phyloP scores from a whole-genome alignment of 2,329 filamentous ascomycete genomes.

The Colletotrichum brevisporum region DNA sequence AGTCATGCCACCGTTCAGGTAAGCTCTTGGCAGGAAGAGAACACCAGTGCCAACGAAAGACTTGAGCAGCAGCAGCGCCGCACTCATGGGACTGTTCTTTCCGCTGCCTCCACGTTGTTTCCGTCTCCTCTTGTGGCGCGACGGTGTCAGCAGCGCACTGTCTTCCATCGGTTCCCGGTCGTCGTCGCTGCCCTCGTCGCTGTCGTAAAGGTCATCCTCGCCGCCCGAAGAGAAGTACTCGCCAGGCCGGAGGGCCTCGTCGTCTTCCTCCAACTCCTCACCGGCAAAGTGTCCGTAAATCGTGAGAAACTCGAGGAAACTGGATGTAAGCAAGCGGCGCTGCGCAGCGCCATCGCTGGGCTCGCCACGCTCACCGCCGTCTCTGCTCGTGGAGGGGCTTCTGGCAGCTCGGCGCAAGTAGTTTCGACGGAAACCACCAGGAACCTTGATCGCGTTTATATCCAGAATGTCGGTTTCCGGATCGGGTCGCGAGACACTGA shows the following conservation, averaged over 20 bases:
- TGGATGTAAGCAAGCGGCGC: slow-evolving; percentile 84
- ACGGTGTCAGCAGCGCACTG: slow-evolving; percentile 85
- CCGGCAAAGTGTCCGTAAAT: slow-evolving; percentile 98
- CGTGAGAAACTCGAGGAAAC: slow-evolving; percentile 95
- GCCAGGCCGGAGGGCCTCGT: slow-evolving; percentile 87
- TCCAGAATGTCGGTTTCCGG: slow-evolving; percentile 86
- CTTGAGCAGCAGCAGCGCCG: slow-evolving; percentile 89
- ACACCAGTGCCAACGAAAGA: slow-evolving; percentile 98
- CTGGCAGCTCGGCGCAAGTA: slow-evolving; percentile 84
- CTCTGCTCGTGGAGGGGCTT: slow-evolving; percentile 65
- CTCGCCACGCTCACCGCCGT: slow-evolving; percentile 57
- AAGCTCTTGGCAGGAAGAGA: slow-evolving; percentile 91
- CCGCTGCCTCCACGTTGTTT: slow-evolving; percentile 81
- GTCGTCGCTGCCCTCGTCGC: slow-evolving; percentile 66
- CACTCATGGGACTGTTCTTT: slow-evolving; percentile 83
- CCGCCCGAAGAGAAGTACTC: slow-evolving; percentile 92
- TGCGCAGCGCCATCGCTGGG: slow-evolving; percentile 55
- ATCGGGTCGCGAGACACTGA: slow-evolving; percentile 81
- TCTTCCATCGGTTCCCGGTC: slow-evolving; percentile 88
- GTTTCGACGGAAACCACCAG: slow-evolving; percentile 93
- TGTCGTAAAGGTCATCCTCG: slow-evolving; percentile 68
- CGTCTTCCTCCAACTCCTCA: slow-evolving; percentile 96
- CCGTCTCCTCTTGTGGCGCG: slow-evolving; percentile 79
- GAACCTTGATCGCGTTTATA: slow-evolving; percentile 91
- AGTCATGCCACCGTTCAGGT: slow-evolving; percentile 96